These are phyloP conservation scores for Astrocystis sublimbata DNA, from an alignment of 495 filamentous ascomycete genomes.

Conservation along the genomic window DNA sequence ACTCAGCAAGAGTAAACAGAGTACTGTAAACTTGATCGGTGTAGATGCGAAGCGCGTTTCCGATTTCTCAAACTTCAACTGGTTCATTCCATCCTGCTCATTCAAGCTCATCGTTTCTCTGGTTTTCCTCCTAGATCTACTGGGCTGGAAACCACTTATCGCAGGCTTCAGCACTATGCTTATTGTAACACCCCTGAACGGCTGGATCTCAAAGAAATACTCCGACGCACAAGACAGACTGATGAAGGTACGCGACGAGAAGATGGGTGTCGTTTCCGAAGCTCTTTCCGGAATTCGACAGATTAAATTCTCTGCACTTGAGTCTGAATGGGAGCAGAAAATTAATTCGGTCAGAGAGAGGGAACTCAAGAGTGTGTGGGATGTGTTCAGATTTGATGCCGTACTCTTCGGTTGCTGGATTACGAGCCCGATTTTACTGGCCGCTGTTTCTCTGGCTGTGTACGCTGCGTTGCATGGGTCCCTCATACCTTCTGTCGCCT, in stretches of 20 bases:
- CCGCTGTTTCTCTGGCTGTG: constrained; percentile 67
- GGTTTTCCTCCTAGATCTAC: constrained; percentile 63
- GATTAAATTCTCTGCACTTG: constrained; percentile 86
- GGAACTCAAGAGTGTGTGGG: constrained; percentile 68
- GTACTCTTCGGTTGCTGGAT: constrained; percentile 69
- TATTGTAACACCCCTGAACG: constrained; percentile 68
- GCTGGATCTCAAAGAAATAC: constrained; percentile 67
- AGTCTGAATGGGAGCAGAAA: constrained; percentile 74
- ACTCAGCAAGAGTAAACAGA: constrained; percentile 64
- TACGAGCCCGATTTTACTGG: constrained; percentile 69
- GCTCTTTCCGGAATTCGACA: constrained; percentile 82
- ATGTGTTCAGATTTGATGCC: constrained; percentile 60
- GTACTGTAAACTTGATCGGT: constrained; percentile 76
- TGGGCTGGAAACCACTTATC: constrained; percentile 71
- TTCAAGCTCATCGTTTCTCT: constrained; percentile 66
- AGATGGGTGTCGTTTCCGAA: constrained; percentile 77
- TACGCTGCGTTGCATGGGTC: constrained; percentile 64
- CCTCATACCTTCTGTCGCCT: constrained; percentile 73
- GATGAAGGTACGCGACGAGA: constrained; percentile 79
- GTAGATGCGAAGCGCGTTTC: constrained; percentile 75
- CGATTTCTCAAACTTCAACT: constrained; percentile 67
- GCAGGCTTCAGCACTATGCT: constrained; percentile 66
- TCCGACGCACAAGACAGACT: constrained; percentile 65
- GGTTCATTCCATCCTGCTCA: constrained; percentile 61
- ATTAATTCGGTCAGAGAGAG: constrained; percentile 64